A percentile compares a stretch with the other conserved stretches of the same genome.
Evolutionary conservation across 768 basidiomycete species (phyloP).

Genomic region (Tricholoma furcatifolium): DNA sequence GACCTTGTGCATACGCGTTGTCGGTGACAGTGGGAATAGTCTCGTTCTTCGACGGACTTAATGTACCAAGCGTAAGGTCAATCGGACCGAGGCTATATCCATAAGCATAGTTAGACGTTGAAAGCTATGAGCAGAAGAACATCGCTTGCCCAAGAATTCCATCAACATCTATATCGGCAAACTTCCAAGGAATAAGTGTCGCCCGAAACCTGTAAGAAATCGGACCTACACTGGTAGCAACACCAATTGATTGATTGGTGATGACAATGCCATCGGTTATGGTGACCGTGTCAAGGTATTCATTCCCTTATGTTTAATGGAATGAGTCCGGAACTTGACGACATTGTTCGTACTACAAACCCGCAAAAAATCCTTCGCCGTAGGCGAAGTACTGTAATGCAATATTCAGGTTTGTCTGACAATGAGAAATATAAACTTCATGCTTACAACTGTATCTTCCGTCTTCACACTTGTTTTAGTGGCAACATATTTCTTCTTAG

Average conservation of each 20-base stretch:
- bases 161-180: neutral
- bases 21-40: conserved; percentile 1
- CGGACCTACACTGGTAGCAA: conserved; percentile 35
- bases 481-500: conserved; percentile 37
- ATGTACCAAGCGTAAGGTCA: neutral
- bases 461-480: conserved; percentile 53
- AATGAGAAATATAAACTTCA: conserved; percentile 2
- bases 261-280: conserved; percentile 50
- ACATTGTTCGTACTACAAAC: conserved; percentile 18
- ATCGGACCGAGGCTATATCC: neutral
- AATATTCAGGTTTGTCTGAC: neutral
- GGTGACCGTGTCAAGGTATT: conserved; percentile 52
- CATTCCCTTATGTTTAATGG: conserved; percentile 29
- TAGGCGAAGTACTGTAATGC: conserved; percentile 48
- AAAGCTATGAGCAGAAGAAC: neutral
- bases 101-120: neutral
- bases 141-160: conserved; percentile 1
- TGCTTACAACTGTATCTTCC: conserved; percentile 43
- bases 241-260: conserved; percentile 61
- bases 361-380: conserved; percentile 60
- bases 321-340: neutral
- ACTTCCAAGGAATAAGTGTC: neutral
- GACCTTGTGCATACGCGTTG: neutral
- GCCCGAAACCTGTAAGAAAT: neutral
- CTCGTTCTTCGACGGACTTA: neutral